A percentile compares a stretch with the other conserved stretches of the same genome.
Conservation (phyloP, 371 early-diverging fungal species). For the Coemansia sp. region DNA sequence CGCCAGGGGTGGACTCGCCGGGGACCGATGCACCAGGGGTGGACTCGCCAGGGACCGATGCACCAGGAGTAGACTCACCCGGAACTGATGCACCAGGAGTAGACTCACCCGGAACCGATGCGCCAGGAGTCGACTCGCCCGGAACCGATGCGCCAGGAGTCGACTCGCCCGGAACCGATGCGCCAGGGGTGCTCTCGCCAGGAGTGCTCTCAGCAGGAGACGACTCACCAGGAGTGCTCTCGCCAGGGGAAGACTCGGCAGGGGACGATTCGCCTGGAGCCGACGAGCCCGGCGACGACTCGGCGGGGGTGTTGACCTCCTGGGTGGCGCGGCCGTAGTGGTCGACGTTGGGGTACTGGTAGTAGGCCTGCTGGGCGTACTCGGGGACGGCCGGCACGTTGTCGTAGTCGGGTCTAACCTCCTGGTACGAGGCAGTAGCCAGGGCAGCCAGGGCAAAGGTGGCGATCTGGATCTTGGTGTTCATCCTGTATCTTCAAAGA, state of each 20-base stretch:
- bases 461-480: constrained; percentile 47
- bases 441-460: constrained; percentile 40
- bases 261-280: constrained; percentile 12
- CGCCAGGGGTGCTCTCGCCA: constrained; percentile 2
- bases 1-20: constrained; percentile 14
- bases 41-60: constrained; percentile 13
- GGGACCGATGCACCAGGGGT: constrained; percentile 11
- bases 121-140: constrained; percentile 8
- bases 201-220: not conserved
- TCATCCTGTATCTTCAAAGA: constrained; percentile 11
- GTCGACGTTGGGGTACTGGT: constrained; percentile 18
- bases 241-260: constrained; percentile 4
- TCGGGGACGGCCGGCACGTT: constrained; percentile 12
- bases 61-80: constrained; percentile 19
- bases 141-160: constrained; percentile 12
- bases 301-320: constrained; percentile 25
- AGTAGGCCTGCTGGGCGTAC: constrained; percentile 19
- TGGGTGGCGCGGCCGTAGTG: constrained; percentile 41
- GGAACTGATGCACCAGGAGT: constrained; percentile 16
- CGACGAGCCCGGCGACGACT: not conserved
- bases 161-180: not conserved
- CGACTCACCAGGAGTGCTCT: constrained; percentile 9
- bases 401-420: constrained; percentile 27
- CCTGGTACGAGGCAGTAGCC: constrained; percentile 39
- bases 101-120: constrained; percentile 8